Evolutionary conservation across 2,329 filamentous ascomycete species (phyloP).

Genomic region (Blastomyces percursus): DNA sequence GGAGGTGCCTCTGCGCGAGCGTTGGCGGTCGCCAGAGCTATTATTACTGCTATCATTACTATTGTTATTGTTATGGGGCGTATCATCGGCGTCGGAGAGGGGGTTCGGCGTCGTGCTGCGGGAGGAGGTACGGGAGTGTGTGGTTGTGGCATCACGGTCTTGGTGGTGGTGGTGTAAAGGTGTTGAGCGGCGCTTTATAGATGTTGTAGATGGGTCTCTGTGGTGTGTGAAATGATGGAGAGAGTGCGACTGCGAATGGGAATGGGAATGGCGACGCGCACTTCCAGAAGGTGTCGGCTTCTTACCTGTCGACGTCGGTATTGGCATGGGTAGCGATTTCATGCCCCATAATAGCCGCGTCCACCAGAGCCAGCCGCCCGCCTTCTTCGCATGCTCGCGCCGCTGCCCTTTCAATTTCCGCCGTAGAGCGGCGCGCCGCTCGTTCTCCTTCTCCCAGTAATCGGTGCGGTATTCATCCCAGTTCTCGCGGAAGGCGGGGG

Average conservation of each 20-base stretch:
- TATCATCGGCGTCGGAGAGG: conserved; percentile 26
- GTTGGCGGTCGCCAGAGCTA: conserved; percentile 24
- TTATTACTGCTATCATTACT: conserved; percentile 7
- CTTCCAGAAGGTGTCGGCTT: background rate
- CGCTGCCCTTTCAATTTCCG: conserved; percentile 59
- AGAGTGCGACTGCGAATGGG: conserved; percentile 13
- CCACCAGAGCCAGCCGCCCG: conserved; percentile 76
- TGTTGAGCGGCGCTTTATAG: conserved; percentile 8
- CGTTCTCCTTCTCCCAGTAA: conserved; percentile 96
- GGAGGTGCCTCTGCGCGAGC: conserved; percentile 28
- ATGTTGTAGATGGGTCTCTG: conserved; percentile 16
- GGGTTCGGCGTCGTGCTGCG: conserved; percentile 29
- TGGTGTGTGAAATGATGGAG: conserved; percentile 20
- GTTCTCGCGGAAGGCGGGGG: conserved; percentile 85
- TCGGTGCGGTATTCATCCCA: conserved; percentile 92
- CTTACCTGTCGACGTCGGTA: conserved; percentile 1
- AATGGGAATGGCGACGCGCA: background rate
- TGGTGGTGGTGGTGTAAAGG: conserved; percentile 8
- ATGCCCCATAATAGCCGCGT: conserved; percentile 53
- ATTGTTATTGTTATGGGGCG: conserved; percentile 17
- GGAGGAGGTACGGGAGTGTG: conserved; percentile 33
- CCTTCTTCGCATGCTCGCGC: conserved; percentile 51
- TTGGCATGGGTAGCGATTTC: conserved; percentile 1
- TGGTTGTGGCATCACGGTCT: conserved; percentile 25
- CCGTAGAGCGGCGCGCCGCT: conserved; percentile 64